Evolutionary conservation across 768 basidiomycete species (phyloP), one percentile per base, ranked within the genome.

Genomic region (Suillus bovinus): DNA sequence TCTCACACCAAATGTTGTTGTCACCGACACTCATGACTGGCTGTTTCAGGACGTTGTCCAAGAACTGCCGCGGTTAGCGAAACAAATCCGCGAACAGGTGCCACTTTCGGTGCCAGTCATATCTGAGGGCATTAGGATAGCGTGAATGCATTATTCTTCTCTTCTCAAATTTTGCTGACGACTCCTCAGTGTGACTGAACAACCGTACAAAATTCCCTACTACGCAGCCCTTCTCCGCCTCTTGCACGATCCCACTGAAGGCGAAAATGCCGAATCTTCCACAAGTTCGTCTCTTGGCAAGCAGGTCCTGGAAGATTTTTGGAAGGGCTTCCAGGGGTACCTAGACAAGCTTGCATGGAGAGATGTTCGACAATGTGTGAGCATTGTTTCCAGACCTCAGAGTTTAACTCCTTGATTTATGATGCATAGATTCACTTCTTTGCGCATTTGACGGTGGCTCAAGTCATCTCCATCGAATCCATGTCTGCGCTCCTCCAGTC

Each of bases 341-440:
- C 79, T 98, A 24, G 95, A 97, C 76, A 91, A 91, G 65, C 78
- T 94, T 31, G 86, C 91, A 59, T 98, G 96, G 96, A 83, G 93
- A 68, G 92, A 96, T 67, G 88, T 91, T 49, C 85, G 96, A 64
- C 81, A 95, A 71, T 90, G 90, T 66, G 95, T 96, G 71, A 76
- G 93, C 79, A 17, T 63, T 34, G 11, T 58, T 61, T 52, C 63
- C 24, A 47, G 46, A 29, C 38, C 56, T 16, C 6, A 29, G n/a
- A 49, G 9, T 41, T 6, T 0, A 10, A 24, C 17, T 20, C 63
- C 57, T 38, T 39, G 61, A 60, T 63, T 64, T 70, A 42, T 55
- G 29, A 13, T 54, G 39, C 16, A 39, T 57, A 99, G 96, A 89
- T 98, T 16, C 93, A 94, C 64, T 92, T 99, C 74, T 97, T 99